phyloP scores from a whole-genome alignment of 1,284 basidiomycete genomes.

The Polyporus tsugae region DNA sequence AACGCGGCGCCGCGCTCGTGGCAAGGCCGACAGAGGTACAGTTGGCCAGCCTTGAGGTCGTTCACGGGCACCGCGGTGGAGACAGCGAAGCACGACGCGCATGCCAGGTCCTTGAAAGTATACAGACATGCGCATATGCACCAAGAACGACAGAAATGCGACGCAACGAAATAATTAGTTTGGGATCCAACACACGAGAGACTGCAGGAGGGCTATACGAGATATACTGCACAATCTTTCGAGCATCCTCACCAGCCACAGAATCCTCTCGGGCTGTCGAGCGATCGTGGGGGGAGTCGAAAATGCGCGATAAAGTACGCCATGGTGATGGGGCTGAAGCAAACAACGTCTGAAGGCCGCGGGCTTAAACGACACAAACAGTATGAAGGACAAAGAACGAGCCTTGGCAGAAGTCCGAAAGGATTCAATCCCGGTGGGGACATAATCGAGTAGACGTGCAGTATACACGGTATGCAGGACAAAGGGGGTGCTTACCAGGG shows the following conservation, averaged over 20 bases:
- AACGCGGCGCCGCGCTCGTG: background rate
- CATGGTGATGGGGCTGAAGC: too few species aligned
- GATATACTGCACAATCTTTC: background rate
- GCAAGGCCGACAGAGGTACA: slow-evolving; percentile 8
- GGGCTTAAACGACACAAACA: too few species aligned
- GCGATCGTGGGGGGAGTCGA: too few species aligned
- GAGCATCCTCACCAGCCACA: background rate
- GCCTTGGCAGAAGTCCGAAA: background rate
- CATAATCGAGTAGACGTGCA: background rate
- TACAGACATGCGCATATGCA: background rate
- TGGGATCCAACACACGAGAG: background rate
- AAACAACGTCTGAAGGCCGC: too few species aligned
- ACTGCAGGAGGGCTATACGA: background rate
- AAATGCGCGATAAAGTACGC: too few species aligned
- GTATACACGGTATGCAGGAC: background rate
- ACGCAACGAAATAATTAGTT: background rate
- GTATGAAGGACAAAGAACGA: too few species aligned
- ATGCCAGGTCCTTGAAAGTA: background rate
- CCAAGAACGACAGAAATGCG: background rate
- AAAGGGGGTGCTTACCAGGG: background rate
- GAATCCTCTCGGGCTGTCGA: background rate
- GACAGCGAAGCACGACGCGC: slow-evolving; percentile 3
- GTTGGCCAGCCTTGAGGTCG: background rate
- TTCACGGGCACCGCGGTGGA: background rate
- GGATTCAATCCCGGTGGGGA: background rate